phyloP scores from a whole-genome alignment of 1,139 yeast species.

The Protomyces gravidus region DNA sequence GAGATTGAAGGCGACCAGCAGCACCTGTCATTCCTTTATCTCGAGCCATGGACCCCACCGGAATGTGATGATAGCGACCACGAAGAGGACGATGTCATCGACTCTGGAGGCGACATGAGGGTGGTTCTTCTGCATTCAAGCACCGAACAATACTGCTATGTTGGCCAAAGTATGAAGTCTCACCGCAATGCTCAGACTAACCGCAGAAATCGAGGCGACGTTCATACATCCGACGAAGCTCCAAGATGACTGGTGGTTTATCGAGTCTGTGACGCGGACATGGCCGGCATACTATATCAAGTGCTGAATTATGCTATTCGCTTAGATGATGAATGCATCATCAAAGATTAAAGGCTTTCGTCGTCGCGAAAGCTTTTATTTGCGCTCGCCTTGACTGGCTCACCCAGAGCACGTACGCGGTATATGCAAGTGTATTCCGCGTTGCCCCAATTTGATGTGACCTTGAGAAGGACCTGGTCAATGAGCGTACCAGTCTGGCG shows the following conservation, averaged over 20 bases:
- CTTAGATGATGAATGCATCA: too few species aligned
- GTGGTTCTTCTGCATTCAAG: background rate
- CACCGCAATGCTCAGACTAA: too few species aligned
- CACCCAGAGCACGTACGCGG: constrained; percentile 34
- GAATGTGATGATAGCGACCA: background rate
- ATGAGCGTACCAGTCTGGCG: constrained; percentile 30
- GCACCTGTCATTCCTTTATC: background rate
- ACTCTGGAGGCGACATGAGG: background rate
- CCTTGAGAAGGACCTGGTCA: constrained; percentile 35
- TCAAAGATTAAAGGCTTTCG: background rate
- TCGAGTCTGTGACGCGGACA: background rate
- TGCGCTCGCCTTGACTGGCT: background rate
- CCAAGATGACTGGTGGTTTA: background rate
- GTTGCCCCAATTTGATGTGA: constrained; percentile 42
- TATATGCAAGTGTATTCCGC: constrained; percentile 41
- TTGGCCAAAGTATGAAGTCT: background rate
- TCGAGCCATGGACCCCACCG: background rate
- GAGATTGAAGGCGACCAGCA: background rate
- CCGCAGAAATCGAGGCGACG: constrained; percentile 2
- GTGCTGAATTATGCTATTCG: background rate
- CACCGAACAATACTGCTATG: background rate
- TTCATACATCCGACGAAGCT: background rate
- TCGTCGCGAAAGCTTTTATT: constrained; percentile 1
- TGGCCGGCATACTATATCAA: background rate
- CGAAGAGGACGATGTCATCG: background rate